A percentile compares a stretch with the other conserved stretches of the same genome.
Conservation (phyloP, 169 alveolate species). For the Cryptosporidium viatorum region DNA sequence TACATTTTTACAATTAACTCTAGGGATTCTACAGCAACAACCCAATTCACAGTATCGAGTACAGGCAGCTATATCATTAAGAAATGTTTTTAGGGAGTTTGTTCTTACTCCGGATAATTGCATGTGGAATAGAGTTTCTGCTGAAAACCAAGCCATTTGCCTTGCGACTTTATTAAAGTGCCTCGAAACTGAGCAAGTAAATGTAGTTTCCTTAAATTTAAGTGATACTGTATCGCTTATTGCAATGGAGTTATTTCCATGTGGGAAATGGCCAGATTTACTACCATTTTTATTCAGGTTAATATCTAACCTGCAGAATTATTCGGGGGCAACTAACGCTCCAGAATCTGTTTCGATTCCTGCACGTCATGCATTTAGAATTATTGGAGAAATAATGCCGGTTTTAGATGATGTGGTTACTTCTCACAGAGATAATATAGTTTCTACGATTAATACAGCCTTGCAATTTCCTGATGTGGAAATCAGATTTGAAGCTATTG, state of each 20-base stretch:
- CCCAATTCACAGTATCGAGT: slow-evolving; percentile 72
- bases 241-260: slow-evolving; percentile 69
- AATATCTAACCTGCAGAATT: slow-evolving; percentile 65
- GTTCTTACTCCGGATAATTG: slow-evolving; percentile 72
- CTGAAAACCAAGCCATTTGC: slow-evolving; percentile 61
- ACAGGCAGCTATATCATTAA: slow-evolving; percentile 67
- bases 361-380: slow-evolving; percentile 73
- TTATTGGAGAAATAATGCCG: slow-evolving; percentile 70
- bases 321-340: slow-evolving; percentile 9
- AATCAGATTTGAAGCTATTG: slow-evolving; percentile 65
- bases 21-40: slow-evolving; percentile 62
- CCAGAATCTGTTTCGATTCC: slow-evolving; percentile 67
- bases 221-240: slow-evolving; percentile 72
- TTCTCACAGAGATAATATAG: slow-evolving; percentile 64
- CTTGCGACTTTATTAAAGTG: slow-evolving; percentile 46
- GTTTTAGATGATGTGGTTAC: slow-evolving; percentile 66
- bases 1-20: slow-evolving; percentile 57
- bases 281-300: slow-evolving; percentile 60
- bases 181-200: slow-evolving; percentile 63
- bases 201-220: slow-evolving; percentile 61
- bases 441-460: slow-evolving; percentile 69
- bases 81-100: slow-evolving; percentile 68
- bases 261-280: slow-evolving; percentile 69
- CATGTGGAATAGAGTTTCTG: slow-evolving; percentile 38
- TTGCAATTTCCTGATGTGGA: slow-evolving; percentile 67